Evolutionary conservation across 2,329 filamentous ascomycete species (phyloP).

Genomic region (Aspergillus quadricinctus): DNA sequence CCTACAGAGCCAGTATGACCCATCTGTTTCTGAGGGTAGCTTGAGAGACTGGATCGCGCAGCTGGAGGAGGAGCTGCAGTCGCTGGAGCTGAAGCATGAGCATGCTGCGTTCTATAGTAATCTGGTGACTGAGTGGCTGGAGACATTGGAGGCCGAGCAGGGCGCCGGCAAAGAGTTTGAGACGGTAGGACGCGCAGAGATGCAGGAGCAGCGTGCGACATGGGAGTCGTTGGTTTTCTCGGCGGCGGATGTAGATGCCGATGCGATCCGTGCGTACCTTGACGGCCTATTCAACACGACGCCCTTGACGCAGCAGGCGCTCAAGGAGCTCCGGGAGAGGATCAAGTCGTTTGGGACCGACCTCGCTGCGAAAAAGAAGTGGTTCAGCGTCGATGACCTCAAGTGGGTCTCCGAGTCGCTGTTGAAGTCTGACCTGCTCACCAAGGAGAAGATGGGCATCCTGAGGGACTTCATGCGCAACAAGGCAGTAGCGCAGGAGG

Average conservation of each 20-base stretch:
- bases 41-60: constrained; percentile 46
- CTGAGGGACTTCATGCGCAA: constrained; percentile 50
- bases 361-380: constrained; percentile 23
- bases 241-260: constrained; percentile 40
- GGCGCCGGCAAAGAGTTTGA: constrained; percentile 40
- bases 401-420: constrained; percentile 47
- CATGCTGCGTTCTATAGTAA: constrained; percentile 55
- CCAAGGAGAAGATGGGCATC: constrained; percentile 48
- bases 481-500: constrained; percentile 48
- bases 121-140: constrained; percentile 53
- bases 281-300: constrained; percentile 47
- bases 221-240: constrained; percentile 58
- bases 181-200: constrained; percentile 49
- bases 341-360: constrained; percentile 37
- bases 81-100: constrained; percentile 52
- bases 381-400: constrained; percentile 43
- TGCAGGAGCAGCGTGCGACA: constrained; percentile 48
- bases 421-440: constrained; percentile 48
- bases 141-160: constrained; percentile 28
- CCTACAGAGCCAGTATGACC: constrained; percentile 51
- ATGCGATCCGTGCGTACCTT: constrained; percentile 49
- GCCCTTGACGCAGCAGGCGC: constrained; percentile 37
- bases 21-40: constrained; percentile 46
- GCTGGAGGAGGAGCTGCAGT: constrained; percentile 45
- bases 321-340: constrained; percentile 39